phyloP scores from a whole-genome alignment of 192 early-diverging fungal genomes.

The Mycoemilia scoparia region DNA sequence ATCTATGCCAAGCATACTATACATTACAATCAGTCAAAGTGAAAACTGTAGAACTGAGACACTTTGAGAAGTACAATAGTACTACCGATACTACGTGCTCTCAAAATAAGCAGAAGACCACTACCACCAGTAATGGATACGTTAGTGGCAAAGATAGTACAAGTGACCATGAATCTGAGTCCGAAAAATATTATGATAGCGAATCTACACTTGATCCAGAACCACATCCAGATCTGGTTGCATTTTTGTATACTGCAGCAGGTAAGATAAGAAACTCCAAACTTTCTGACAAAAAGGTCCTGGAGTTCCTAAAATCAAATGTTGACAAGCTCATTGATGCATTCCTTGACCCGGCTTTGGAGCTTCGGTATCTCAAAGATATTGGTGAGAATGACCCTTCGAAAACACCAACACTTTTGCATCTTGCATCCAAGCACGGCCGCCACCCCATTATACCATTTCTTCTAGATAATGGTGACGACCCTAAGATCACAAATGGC shows the following conservation, averaged over 20 bases:
- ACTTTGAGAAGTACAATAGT: not conserved
- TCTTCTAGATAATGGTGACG: conserved; percentile 51
- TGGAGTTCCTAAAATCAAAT: conserved; percentile 34
- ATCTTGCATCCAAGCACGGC: conserved; percentile 48
- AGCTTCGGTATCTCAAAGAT: conserved; percentile 28
- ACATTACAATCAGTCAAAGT: conserved; percentile 11
- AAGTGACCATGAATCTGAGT: conserved; percentile 6
- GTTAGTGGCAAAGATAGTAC: conserved; percentile 4
- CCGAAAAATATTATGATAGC: conserved; percentile 3
- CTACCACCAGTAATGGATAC: no score
- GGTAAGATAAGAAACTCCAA: conserved; percentile 9
- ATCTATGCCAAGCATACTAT: conserved; percentile 16
- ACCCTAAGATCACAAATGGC: conserved; percentile 43
- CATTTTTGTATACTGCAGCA: conserved; percentile 12
- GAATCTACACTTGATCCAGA: conserved; percentile 20
- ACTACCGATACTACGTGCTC: not conserved
- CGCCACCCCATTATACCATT: conserved; percentile 39
- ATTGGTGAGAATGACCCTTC: conserved; percentile 11
- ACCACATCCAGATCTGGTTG: conserved; percentile 15
- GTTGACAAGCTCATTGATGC: conserved; percentile 33
- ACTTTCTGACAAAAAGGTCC: conserved; percentile 31
- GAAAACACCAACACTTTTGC: conserved; percentile 46
- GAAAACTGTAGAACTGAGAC: conserved; percentile 1
- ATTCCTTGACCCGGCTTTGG: conserved; percentile 30
- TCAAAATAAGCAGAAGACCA: no score